Conservation (phyloP, 495 filamentous ascomycete species). For the Penicillium egyptiacum region DNA sequence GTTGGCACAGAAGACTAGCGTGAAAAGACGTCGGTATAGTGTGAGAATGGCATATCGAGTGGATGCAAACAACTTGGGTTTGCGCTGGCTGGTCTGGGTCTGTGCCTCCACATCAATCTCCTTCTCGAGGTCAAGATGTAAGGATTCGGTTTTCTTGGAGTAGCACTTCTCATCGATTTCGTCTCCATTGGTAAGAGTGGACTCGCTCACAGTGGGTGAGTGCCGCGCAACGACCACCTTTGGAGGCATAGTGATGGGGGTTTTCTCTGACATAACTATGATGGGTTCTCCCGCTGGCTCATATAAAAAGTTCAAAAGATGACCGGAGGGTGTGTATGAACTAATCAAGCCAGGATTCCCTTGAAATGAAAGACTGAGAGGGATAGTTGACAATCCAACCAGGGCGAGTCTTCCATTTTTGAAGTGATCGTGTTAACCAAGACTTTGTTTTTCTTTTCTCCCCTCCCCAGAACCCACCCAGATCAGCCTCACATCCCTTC, state of each 20-base stretch:
- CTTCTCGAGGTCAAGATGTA: slow-evolving; percentile 1
- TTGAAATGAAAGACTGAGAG: background rate
- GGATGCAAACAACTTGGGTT: slow-evolving; percentile 33
- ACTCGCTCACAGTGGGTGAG: slow-evolving; percentile 21
- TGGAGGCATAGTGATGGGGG: slow-evolving; percentile 26
- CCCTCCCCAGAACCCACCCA: background rate
- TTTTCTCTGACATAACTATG: slow-evolving; percentile 32
- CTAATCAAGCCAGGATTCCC: slow-evolving; percentile 8
- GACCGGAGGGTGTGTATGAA: slow-evolving; percentile 7
- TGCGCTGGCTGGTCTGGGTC: slow-evolving; percentile 16
- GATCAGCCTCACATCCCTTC: slow-evolving; percentile 2
- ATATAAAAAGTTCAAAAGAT: slow-evolving; percentile 24
- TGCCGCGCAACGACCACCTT: slow-evolving; percentile 17
- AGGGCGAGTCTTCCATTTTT: slow-evolving; percentile 10
- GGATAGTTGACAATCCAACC: slow-evolving; percentile 13
- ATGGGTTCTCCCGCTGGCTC: background rate
- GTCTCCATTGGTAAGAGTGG: slow-evolving; percentile 29
- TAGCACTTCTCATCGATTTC: slow-evolving; percentile 23
- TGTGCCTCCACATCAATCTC: slow-evolving; percentile 44
- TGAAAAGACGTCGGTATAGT: slow-evolving; percentile 55
- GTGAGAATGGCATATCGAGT: slow-evolving; percentile 43
- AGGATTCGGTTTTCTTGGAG: slow-evolving; percentile 30
- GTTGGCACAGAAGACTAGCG: slow-evolving; percentile 53
- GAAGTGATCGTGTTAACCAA: slow-evolving; percentile 7
- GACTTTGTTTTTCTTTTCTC: background rate